These are phyloP conservation scores for Cicer arietinum DNA, from an alignment of 306 rosid species.

Conservation along the genomic window DNA sequence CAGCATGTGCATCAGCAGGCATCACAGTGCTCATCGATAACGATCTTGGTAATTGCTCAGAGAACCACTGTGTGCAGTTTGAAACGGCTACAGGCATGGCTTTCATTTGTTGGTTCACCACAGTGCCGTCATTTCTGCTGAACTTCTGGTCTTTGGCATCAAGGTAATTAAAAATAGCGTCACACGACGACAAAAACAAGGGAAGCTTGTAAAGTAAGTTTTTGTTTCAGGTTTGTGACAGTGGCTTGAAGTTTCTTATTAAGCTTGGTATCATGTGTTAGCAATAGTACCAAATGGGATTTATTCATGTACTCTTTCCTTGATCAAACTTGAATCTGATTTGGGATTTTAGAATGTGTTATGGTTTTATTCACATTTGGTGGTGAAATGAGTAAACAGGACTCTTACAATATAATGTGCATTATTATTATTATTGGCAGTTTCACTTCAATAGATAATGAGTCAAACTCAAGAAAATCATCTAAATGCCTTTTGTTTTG, in stretches of 20 bases:
- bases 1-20: conserved; percentile 97
- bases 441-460: too few relatives aligned
- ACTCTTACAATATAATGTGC: background rate
- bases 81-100: conserved; percentile 93
- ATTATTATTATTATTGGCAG: too few relatives aligned
- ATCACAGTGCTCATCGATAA: conserved; percentile 92
- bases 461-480: too few relatives aligned
- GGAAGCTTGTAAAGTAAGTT: conserved; percentile 35
- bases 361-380: conserved; percentile 1
- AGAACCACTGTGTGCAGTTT: conserved; percentile 75
- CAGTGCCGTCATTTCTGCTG: conserved; percentile 80
- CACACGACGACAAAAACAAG: conserved; percentile 12
- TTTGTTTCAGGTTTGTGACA: conserved; percentile 33
- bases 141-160: conserved; percentile 87
- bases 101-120: conserved; percentile 80
- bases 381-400: conserved; percentile 6
- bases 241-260: background rate
- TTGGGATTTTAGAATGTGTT: conserved; percentile 29
- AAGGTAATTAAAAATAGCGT: conserved; percentile 43
- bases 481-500: too few relatives aligned
- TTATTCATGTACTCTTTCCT: conserved; percentile 24
- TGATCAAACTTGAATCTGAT: conserved; percentile 39
- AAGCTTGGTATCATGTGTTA: conserved; percentile 7
- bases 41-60: conserved; percentile 67
- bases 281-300: conserved; percentile 30